These are phyloP conservation scores for Cladorrhinum sp. DNA, from an alignment of 2,329 filamentous ascomycete species.

Conservation along the genomic window DNA sequence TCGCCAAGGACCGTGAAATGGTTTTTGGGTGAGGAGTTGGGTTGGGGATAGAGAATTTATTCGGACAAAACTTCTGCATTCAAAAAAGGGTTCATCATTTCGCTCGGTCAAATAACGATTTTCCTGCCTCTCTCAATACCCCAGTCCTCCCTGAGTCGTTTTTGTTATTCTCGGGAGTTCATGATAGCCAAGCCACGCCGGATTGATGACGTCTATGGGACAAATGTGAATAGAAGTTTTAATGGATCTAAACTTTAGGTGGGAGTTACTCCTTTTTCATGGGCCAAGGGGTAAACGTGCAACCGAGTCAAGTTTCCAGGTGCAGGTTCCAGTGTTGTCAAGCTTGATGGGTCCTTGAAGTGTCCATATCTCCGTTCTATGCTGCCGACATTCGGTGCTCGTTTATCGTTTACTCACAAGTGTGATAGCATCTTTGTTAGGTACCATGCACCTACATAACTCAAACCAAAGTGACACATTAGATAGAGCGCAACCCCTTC, in stretches of 20 bases:
- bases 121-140: conserved; percentile 21
- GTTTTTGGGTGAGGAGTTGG: conserved; percentile 33
- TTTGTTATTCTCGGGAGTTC: neutral
- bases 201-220: neutral
- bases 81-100: conserved; percentile 23
- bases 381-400: too few species aligned
- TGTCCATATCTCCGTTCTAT: too few species aligned
- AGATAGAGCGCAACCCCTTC: too few species aligned
- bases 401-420: too few species aligned
- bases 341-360: too few species aligned
- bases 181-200: neutral
- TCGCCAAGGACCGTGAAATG: conserved; percentile 29
- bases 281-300: neutral
- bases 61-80: conserved; percentile 26
- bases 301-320: neutral
- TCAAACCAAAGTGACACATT: too few species aligned
- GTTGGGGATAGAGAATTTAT: conserved; percentile 23
- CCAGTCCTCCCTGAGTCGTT: conserved; percentile 6
- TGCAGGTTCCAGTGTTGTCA: neutral
- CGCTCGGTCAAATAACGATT: conserved; percentile 22
- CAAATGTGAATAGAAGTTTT: conserved; percentile 8
- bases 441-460: too few species aligned
- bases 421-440: too few species aligned
- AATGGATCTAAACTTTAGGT: neutral
- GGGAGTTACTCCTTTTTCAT: neutral